Evolutionary conservation across 2,329 filamentous ascomycete genomes (phyloP).

Genomic region (Fusarium sp.): DNA sequence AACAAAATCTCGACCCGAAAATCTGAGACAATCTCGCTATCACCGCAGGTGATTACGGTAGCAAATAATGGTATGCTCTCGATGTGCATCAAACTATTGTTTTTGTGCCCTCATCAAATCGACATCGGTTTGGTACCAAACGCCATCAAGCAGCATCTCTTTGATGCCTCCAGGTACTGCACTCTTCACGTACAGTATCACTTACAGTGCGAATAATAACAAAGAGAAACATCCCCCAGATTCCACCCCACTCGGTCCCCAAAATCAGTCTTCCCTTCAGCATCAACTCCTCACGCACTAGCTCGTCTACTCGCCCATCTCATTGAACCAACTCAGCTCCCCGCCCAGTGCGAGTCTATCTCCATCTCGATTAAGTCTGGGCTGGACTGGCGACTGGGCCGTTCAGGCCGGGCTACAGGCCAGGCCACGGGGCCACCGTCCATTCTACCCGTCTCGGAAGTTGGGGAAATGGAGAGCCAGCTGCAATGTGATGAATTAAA

Average conservation of each 20-base stretch:
- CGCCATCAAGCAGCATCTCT: slow-evolving; percentile 8
- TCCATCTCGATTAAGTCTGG: slow-evolving; percentile 37
- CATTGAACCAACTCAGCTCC: slow-evolving; percentile 32
- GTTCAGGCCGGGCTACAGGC: slow-evolving; percentile 2
- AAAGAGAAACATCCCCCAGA: slow-evolving; percentile 4
- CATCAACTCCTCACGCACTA: slow-evolving; percentile 14
- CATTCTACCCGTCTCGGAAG: slow-evolving; percentile 40
- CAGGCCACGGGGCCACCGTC: slow-evolving; percentile 38
- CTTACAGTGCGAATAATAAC: background rate
- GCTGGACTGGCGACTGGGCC: slow-evolving; percentile 28
- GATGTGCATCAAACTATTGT: slow-evolving; percentile 33
- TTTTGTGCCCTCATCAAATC: slow-evolving; percentile 7
- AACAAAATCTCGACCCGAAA: slow-evolving; percentile 8
- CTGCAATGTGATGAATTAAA: background rate
- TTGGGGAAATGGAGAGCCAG: slow-evolving; percentile 39
- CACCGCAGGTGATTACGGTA: background rate
- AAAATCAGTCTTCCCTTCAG: slow-evolving; percentile 8
- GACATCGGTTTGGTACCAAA: slow-evolving; percentile 14
- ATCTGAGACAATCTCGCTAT: slow-evolving; percentile 32
- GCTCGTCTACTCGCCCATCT: background rate
- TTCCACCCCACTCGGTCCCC: slow-evolving; percentile 32
- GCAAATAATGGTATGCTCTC: slow-evolving; percentile 11
- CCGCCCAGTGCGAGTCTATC: slow-evolving; percentile 42
- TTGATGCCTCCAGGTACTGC: background rate
- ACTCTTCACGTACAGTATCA: background rate